A percentile compares a stretch with the other conserved stretches of the same genome.
Evolutionary conservation across 305 asterid species (phyloP).

Genomic region (Fraxinus baroniana): DNA sequence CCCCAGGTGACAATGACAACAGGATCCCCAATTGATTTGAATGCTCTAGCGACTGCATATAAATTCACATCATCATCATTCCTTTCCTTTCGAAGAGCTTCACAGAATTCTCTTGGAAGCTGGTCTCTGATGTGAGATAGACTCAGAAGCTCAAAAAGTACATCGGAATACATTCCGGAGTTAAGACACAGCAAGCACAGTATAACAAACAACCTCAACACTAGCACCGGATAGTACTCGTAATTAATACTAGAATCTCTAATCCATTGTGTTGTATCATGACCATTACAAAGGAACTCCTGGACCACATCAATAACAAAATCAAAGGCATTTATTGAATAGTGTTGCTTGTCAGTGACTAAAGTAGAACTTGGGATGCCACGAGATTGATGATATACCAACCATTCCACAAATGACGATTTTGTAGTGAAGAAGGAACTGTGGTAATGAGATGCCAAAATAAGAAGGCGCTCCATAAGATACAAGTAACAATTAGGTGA

Average conservation of each 20-base stretch:
- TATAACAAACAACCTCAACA: constrained; percentile 46
- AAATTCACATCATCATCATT: not conserved
- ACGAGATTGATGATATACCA: constrained; percentile 31
- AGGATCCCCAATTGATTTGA: constrained; percentile 47
- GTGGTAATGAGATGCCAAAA: constrained; percentile 34
- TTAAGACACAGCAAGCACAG: constrained; percentile 47
- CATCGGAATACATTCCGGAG: constrained; percentile 22
- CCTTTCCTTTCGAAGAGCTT: constrained; percentile 22
- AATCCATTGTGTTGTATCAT: constrained; percentile 40
- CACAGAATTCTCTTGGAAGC: constrained; percentile 38
- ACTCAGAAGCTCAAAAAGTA: constrained; percentile 19
- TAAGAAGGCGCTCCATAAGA: constrained; percentile 54
- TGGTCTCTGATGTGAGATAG: constrained; percentile 2
- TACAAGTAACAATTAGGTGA: constrained; percentile 58
- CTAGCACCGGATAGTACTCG: constrained; percentile 31
- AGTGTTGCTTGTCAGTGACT: not conserved
- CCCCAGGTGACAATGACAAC: constrained; percentile 34
- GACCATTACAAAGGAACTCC: constrained; percentile 11
- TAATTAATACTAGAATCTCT: not conserved
- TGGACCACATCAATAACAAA: constrained; percentile 25
- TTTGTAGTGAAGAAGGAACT: constrained; percentile 45
- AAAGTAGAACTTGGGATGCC: constrained; percentile 23
- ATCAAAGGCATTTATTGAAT: not conserved
- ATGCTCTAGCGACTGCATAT: constrained; percentile 43
- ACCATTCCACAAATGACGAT: constrained; percentile 52